Evolutionary conservation across 108 stramenopile genomes (phyloP), one percentile per base, ranked within the genome.

Genomic region (Epithemia pelagica): DNA sequence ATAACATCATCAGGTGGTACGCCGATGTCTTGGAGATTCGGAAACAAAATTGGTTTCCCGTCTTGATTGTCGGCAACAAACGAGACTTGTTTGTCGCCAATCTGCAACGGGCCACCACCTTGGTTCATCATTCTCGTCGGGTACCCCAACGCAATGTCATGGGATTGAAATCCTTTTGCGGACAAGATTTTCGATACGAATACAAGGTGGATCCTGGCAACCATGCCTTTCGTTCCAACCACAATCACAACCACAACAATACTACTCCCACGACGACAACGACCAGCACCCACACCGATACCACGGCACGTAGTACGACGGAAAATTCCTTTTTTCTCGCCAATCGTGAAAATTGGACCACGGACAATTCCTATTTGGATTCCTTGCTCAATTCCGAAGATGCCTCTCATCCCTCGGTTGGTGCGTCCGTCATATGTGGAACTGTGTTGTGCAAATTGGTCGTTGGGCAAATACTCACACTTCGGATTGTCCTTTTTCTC

Each of bases 11-110:
- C 15, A 72, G 76, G 57, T 89, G 83, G 88, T 79, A 92, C 62
- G 75, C 82, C 18, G 91, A 92, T 33, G 72, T 82, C 66, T 54
- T 84, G 54, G 65, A 76, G 32, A 56, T 59, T 53, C 28, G 63
- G 58, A 52, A 23, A 69, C 57, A 65, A 71, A 55, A 54, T 64
- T 33, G 53, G 0, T 73, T 89, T 59, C 87, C 91, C 24, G 75
- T 92, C 57, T 66, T 92, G 31, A 79, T 92, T 55, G 88, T 88
- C 22, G 91, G 78, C 19, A 92, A 84, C 64, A 92, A 92, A 72
- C 69, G 86, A 32, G 91, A 92, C 71, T 65, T 88, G 5, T 59
- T 89, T 33, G 58, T 52, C 32, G 32, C 29, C 52, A 23, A 15
- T 27, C 26, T 32, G 29, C 26, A 54, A 58, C 30, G 58, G 10